phyloP scores from a whole-genome alignment of 257 asterid genomes.

The Plectranthus barbatus region DNA sequence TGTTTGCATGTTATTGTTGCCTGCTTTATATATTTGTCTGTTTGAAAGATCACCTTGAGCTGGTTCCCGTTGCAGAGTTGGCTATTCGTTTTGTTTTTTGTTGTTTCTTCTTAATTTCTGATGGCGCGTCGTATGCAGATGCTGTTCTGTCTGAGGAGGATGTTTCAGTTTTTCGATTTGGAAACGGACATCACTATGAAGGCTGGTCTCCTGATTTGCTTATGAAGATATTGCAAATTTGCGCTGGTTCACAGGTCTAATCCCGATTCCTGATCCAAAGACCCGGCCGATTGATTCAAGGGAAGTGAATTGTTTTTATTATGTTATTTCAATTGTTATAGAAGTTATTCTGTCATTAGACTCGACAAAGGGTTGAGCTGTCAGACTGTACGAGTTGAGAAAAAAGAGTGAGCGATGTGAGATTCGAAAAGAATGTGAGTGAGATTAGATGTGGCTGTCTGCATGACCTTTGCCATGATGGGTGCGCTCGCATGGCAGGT shows the following conservation, averaged over 20 bases:
- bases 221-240: too few relatives aligned
- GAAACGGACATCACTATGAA: not conserved
- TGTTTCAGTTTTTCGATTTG: not conserved
- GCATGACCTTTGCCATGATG: constrained; percentile 48
- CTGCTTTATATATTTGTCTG: not conserved
- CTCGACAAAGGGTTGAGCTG: not conserved
- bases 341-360: not conserved
- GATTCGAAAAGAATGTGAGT: not conserved
- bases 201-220: not conserved
- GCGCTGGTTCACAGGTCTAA: not conserved
- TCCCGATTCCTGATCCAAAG: not conserved
- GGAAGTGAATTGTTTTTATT: constrained; percentile 4
- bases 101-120: not conserved
- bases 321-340: not conserved
- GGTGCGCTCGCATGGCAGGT: constrained; percentile 74
- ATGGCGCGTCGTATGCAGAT: not conserved
- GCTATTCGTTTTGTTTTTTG: not conserved
- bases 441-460: constrained; percentile 11
- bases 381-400: constrained; percentile 5
- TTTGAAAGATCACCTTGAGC: not conserved
- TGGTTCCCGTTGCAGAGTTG: not conserved
- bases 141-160: not conserved
- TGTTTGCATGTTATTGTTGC: not conserved
- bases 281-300: not conserved
- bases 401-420: not conserved